Evolutionary conservation across 805 yeast species (phyloP).

Genomic region (Lipomyces mesembrius): DNA sequence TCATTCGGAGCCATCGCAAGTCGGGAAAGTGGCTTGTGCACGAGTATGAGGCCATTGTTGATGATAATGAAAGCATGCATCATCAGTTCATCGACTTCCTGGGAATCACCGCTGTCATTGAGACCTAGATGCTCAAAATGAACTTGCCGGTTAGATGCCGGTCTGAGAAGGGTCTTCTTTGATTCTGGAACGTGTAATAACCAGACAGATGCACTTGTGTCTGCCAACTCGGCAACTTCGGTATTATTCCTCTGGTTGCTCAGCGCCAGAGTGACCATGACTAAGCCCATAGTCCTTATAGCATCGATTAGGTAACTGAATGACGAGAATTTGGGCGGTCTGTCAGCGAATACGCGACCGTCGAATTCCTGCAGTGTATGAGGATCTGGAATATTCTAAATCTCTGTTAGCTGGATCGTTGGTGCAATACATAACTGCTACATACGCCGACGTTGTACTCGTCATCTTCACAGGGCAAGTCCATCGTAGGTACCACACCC

Average conservation of each 20-base stretch:
- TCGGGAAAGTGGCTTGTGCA: constrained; percentile 20
- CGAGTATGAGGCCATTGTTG: constrained; percentile 14
- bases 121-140: neutral
- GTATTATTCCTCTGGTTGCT: neutral
- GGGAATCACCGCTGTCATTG: neutral
- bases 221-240: constrained; percentile 14
- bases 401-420: neutral
- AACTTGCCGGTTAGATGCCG: neutral
- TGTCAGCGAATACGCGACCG: constrained; percentile 13
- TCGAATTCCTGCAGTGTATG: constrained; percentile 17
- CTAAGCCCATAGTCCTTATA: constrained; percentile 6
- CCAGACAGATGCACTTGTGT: constrained; percentile 21
- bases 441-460: constrained; percentile 24
- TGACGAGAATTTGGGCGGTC: constrained; percentile 20
- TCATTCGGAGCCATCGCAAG: constrained; percentile 23
- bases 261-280: neutral
- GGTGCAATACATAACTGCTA: neutral
- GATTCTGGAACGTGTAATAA: constrained; percentile 21
- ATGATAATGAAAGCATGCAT: constrained; percentile 18
- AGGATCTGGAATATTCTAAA: constrained; percentile 16
- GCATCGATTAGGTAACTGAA: constrained; percentile 24
- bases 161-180: constrained; percentile 12
- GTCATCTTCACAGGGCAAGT: constrained; percentile 25
- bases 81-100: constrained; percentile 27
- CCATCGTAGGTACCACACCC: neutral